Percentiles rank a stretch among this genome's conserved stretches.
phyloP scores from a whole-genome alignment of 1,284 basidiomycete species.

The Heterobasidion occidentale region DNA sequence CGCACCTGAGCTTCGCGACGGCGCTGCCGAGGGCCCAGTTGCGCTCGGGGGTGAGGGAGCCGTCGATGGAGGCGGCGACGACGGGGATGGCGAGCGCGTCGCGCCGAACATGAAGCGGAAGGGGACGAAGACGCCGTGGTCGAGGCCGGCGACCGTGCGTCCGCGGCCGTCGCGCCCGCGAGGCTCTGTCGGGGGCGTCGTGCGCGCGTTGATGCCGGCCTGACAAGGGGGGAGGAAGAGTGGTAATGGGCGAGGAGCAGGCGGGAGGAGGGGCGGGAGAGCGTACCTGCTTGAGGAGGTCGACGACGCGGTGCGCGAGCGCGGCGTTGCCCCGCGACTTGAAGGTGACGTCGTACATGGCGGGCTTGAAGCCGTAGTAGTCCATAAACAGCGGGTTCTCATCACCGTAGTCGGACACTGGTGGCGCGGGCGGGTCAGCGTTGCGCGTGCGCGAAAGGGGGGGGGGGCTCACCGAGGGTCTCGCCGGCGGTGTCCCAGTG shows the following conservation, averaged over 20 bases:
- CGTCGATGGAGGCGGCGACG: slow-evolving; percentile 65
- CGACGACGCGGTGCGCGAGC: slow-evolving; percentile 50
- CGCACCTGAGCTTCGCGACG: slow-evolving; percentile 46
- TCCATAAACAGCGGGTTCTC: slow-evolving; percentile 69
- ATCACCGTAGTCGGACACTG: slow-evolving; percentile 67
- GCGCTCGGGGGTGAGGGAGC: slow-evolving; percentile 46
- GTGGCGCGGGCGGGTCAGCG: not conserved
- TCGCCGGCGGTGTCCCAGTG: slow-evolving; percentile 66
- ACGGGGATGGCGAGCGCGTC: slow-evolving; percentile 51
- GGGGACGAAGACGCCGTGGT: slow-evolving; percentile 72
- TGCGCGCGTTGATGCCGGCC: slow-evolving; percentile 51
- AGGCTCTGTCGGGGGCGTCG: slow-evolving; percentile 38
- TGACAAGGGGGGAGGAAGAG: slow-evolving; percentile 15
- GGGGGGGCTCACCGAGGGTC: slow-evolving; percentile 36
- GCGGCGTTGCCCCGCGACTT: slow-evolving; percentile 52
- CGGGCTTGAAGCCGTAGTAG: slow-evolving; percentile 57
- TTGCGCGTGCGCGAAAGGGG: not conserved
- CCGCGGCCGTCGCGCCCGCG: slow-evolving; percentile 67
- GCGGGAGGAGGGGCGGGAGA: not conserved
- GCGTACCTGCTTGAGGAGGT: slow-evolving; percentile 47
- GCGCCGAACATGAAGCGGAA: slow-evolving; percentile 71
- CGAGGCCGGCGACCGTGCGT: slow-evolving; percentile 48
- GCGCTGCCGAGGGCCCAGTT: slow-evolving; percentile 65
- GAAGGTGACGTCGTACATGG: slow-evolving; percentile 59
- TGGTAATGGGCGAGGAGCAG: not conserved